Evolutionary conservation across 345 rosid species (phyloP).

Genomic region (Microthlaspi erraticum): DNA sequence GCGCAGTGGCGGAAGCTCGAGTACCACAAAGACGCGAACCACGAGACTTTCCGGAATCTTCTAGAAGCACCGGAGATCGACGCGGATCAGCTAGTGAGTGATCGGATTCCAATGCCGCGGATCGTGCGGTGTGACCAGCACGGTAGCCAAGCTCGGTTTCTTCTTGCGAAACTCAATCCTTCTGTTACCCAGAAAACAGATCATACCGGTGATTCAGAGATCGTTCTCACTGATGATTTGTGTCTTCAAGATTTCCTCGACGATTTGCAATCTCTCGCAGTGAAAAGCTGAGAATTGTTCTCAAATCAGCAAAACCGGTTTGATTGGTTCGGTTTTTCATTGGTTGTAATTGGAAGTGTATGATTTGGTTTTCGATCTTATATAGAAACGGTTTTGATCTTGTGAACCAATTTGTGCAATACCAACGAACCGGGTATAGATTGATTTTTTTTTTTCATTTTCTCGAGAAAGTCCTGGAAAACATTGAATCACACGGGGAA

Average conservation of each 20-base stretch:
- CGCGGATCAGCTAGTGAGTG: slow-evolving; percentile 67
- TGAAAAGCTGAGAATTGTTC: slow-evolving; percentile 48
- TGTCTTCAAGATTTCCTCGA: slow-evolving; percentile 87
- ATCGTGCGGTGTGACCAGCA: slow-evolving; percentile 89
- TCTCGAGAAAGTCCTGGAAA: not conserved
- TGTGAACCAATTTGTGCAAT: not conserved
- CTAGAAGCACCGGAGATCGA: slow-evolving; percentile 88
- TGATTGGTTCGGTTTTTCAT: not conserved
- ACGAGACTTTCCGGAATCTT: slow-evolving; percentile 82
- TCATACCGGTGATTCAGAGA: slow-evolving; percentile 65
- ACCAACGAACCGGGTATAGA: not conserved
- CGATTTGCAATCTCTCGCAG: slow-evolving; percentile 84
- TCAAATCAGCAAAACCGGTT: slow-evolving; percentile 12
- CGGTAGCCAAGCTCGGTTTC: slow-evolving; percentile 94
- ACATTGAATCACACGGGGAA: not conserved
- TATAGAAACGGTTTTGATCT: slow-evolving; percentile 19
- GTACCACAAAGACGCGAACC: slow-evolving; percentile 78
- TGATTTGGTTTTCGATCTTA: slow-evolving; percentile 16
- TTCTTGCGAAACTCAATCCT: slow-evolving; percentile 95
- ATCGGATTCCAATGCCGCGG: slow-evolving; percentile 78
- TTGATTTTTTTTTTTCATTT: not conserved
- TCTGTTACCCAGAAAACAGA: slow-evolving; percentile 85
- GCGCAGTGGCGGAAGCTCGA: slow-evolving; percentile 93
- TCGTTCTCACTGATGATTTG: slow-evolving; percentile 83
- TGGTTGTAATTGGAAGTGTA: slow-evolving; percentile 24